Conservation (phyloP, 2,329 filamentous ascomycete genomes). For the Diaporthe batatas region DNA sequence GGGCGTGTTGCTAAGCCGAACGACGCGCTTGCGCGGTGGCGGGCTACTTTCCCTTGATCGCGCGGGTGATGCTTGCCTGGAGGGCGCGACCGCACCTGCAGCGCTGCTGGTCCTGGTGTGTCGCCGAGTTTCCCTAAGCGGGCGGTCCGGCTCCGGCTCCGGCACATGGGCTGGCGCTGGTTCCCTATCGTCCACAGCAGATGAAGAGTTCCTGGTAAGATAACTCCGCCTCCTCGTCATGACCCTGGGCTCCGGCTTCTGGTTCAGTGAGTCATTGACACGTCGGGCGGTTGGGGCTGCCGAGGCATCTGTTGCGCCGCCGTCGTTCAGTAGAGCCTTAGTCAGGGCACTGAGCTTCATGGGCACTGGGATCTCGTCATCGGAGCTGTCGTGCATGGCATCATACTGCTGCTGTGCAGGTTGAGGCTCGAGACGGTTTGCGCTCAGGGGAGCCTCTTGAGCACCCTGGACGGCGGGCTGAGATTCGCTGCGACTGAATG, state of each 20-base stretch:
- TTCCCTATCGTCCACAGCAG: conserved; percentile 57
- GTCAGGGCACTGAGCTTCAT: conserved; percentile 95
- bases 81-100: conserved; percentile 53
- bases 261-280: conserved; percentile 46
- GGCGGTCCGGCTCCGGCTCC: conserved; percentile 44
- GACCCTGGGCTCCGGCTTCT: conserved; percentile 57
- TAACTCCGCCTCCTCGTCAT: conserved; percentile 65
- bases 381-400: conserved; percentile 85
- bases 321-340: conserved; percentile 82
- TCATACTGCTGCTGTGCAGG: conserved; percentile 58
- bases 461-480: conserved; percentile 52
- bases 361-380: conserved; percentile 91
- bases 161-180: conserved; percentile 2
- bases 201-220: conserved; percentile 59
- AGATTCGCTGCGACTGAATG: conserved; percentile 60
- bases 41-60: conserved; percentile 66
- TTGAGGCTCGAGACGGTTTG: conserved; percentile 50
- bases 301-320: conserved; percentile 62
- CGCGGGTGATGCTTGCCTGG: conserved; percentile 59
- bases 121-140: conserved; percentile 52
- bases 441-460: conserved; percentile 40
- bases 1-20: conserved; percentile 67
- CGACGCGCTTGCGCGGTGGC: conserved; percentile 66
- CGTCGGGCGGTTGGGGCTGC: conserved; percentile 48
- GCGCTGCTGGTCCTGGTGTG: conserved; percentile 63